These are phyloP conservation scores for Trichoderma atrobrunneum DNA, from an alignment of 2,329 filamentous ascomycete species.

Conservation along the genomic window DNA sequence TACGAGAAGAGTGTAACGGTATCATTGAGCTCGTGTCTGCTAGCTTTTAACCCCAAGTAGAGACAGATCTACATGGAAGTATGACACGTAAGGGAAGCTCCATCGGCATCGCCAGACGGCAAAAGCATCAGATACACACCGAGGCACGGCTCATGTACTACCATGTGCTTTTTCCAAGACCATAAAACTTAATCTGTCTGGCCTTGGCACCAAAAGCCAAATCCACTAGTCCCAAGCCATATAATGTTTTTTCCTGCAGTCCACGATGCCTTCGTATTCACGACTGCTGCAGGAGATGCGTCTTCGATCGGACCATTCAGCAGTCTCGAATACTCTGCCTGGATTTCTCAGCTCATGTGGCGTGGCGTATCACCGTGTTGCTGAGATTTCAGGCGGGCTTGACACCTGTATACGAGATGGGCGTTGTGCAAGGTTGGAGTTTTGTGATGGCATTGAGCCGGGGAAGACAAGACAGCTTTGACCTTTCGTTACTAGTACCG, in stretches of 20 bases:
- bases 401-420: background rate
- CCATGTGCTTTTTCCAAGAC: background rate
- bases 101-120: background rate
- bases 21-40: background rate
- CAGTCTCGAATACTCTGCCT: background rate
- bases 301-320: background rate
- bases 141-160: background rate
- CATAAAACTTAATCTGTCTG: background rate
- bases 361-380: background rate
- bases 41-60: background rate
- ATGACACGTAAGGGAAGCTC: background rate
- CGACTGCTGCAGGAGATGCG: background rate
- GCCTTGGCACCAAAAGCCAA: slow-evolving; percentile 2
- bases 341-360: background rate
- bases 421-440: background rate
- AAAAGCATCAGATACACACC: background rate
- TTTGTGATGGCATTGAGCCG: background rate
- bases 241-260: background rate
- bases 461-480: background rate
- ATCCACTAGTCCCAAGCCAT: slow-evolving; percentile 7
- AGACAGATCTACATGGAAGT: background rate
- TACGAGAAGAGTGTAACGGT: background rate
- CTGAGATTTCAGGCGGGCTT: background rate
- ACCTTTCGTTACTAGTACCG: background rate
- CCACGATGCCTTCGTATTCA: slow-evolving; percentile 6